Evolutionary conservation across 345 rosid genomes (phyloP).

Genomic region (Noccaea bulbosa): DNA sequence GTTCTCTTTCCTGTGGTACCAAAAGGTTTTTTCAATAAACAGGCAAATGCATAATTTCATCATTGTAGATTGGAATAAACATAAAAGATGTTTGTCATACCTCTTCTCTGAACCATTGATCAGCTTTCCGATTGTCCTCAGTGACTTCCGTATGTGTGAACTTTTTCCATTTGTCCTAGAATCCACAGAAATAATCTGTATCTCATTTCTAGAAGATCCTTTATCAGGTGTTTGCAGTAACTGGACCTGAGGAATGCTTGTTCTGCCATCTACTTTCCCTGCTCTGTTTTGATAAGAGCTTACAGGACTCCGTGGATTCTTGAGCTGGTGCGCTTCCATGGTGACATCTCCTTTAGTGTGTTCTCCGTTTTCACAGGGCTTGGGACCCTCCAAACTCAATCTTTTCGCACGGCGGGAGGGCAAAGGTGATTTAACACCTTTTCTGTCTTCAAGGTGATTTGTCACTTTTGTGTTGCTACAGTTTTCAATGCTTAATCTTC

Average conservation of each 20-base stretch:
- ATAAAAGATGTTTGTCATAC: slow-evolving; percentile 42
- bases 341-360: slow-evolving; percentile 39
- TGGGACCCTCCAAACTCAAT: slow-evolving; percentile 70
- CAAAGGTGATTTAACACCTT: slow-evolving; percentile 57
- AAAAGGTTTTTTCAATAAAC: neutral
- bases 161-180: slow-evolving; percentile 61
- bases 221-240: slow-evolving; percentile 63
- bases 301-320: slow-evolving; percentile 61
- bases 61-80: slow-evolving; percentile 5
- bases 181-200: slow-evolving; percentile 53
- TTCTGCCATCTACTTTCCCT: slow-evolving; percentile 51
- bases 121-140: slow-evolving; percentile 82
- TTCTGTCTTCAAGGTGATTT: slow-evolving; percentile 50
- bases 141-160: slow-evolving; percentile 80
- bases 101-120: slow-evolving; percentile 84
- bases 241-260: slow-evolving; percentile 60
- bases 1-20: slow-evolving; percentile 37
- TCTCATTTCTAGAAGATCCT: slow-evolving; percentile 47
- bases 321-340: slow-evolving; percentile 40
- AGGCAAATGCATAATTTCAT: neutral
- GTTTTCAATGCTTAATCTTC: slow-evolving; percentile 59
- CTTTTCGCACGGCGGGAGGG: slow-evolving; percentile 53
- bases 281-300: slow-evolving; percentile 51
- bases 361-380: slow-evolving; percentile 48
- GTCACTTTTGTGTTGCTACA: slow-evolving; percentile 51